phyloP scores from a whole-genome alignment of 2,329 filamentous ascomycete species.

The Colletotrichum caudatum region DNA sequence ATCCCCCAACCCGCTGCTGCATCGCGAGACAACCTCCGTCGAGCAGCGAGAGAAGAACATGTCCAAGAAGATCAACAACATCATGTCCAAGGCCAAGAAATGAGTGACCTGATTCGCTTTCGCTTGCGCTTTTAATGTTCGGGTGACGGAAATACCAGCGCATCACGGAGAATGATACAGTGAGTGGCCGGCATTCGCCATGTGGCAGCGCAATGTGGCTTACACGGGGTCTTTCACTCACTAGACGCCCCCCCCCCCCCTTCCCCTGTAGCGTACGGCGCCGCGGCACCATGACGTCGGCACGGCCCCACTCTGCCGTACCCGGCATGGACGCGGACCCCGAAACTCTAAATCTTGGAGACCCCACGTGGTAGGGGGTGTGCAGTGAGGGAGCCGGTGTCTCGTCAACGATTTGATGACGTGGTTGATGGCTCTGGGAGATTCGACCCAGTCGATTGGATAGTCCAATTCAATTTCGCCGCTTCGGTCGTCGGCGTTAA shows the following conservation, averaged over 20 bases:
- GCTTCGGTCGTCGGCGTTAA: no score
- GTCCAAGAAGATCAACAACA: not conserved
- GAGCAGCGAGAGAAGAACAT: not conserved
- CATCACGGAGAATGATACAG: not conserved
- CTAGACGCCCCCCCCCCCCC: not conserved
- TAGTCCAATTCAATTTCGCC: no score
- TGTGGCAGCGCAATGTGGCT: not conserved
- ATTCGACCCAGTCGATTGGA: no score
- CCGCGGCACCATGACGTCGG: no score
- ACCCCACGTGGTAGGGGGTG: no score
- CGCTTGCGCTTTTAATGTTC: not conserved
- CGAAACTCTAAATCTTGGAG: not conserved
- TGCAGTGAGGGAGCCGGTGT: no score
- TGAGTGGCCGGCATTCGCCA: not conserved
- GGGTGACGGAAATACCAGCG: not conserved
- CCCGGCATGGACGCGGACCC: not conserved
- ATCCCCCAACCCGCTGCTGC: not conserved
- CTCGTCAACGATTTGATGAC: no score
- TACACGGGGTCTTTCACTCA: not conserved
- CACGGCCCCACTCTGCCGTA: not conserved
- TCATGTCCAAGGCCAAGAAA: conserved; percentile 3
- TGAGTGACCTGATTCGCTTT: not conserved
- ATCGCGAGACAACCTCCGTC: not conserved
- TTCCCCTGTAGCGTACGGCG: not conserved
- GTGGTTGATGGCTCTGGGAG: no score